Percentiles rank a stretch among this genome's conserved stretches.
phyloP scores from a whole-genome alignment of 202 grass and related monocot species.

The Musa balbisiana region DNA sequence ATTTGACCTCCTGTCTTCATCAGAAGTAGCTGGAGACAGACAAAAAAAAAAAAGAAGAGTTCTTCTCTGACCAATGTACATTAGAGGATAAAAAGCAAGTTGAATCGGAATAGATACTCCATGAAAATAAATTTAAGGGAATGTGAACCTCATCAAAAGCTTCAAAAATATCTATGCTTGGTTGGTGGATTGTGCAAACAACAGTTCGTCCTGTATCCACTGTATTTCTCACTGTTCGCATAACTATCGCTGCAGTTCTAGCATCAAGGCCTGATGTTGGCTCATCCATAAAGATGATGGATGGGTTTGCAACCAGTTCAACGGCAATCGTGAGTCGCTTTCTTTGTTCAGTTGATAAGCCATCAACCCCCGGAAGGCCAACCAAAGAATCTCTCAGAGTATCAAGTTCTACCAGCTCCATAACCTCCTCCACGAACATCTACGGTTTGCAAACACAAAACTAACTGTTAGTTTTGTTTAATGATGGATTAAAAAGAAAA shows the following conservation, averaged over 20 bases:
- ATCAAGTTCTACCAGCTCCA: conserved; percentile 74
- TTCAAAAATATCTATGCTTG: conserved; percentile 86
- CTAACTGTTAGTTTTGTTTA: not conserved
- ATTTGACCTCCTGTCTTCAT: conserved; percentile 67
- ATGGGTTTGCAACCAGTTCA: conserved; percentile 77
- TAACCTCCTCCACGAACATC: conserved; percentile 75
- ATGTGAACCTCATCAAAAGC: conserved; percentile 70
- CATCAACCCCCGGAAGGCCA: conserved; percentile 58
- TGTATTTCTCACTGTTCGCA: conserved; percentile 73
- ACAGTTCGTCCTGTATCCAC: conserved; percentile 81
- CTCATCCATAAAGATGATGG: conserved; percentile 90
- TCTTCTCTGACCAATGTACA: not conserved
- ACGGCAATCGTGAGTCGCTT: conserved; percentile 75
- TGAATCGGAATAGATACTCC: not conserved
- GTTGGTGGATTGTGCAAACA: conserved; percentile 83
- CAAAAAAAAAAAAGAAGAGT: conserved; percentile 6
- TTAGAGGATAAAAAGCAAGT: not conserved
- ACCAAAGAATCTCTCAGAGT: conserved; percentile 47
- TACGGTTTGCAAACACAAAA: conserved; percentile 18
- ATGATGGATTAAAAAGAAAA: not conserved
- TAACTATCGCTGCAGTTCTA: conserved; percentile 80
- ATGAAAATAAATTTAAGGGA: conserved; percentile 12
- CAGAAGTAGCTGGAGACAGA: conserved; percentile 47
- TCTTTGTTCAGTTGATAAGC: conserved; percentile 72
- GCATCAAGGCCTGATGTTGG: conserved; percentile 87